Evolutionary conservation across 192 early-diverging fungal genomes (phyloP).

Genomic region (Cladochytrium replicatum): DNA sequence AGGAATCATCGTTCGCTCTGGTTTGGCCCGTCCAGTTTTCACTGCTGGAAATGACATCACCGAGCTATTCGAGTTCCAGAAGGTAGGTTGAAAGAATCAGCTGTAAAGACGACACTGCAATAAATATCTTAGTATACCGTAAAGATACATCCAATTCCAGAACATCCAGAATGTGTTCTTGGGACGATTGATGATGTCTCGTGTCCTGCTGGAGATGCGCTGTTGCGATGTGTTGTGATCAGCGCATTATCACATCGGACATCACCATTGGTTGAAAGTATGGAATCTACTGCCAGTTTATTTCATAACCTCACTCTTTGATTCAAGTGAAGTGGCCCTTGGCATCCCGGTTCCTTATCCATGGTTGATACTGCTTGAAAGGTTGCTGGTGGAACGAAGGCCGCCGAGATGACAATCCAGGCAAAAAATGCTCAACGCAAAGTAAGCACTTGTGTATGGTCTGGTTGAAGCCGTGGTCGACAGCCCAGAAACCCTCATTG

Average conservation of each 20-base stretch:
- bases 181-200: constrained; percentile 25
- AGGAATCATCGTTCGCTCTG: constrained; percentile 30
- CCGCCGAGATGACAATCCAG: constrained; percentile 21
- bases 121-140: no score
- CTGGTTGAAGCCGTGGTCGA: constrained; percentile 33
- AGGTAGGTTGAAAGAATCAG: constrained; percentile 25
- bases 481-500: constrained; percentile 19
- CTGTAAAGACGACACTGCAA: no score
- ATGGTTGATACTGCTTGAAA: constrained; percentile 30
- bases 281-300: constrained; percentile 3
- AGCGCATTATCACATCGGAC: constrained; percentile 25
- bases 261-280: constrained; percentile 24
- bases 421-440: constrained; percentile 24
- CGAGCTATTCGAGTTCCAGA: constrained; percentile 7
- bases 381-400: constrained; percentile 23
- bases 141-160: constrained; percentile 34
- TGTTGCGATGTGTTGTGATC: constrained; percentile 31
- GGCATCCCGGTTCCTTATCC: constrained; percentile 30
- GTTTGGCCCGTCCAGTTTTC: constrained; percentile 30
- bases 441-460: constrained; percentile 22
- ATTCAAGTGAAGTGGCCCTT: constrained; percentile 13
- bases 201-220: constrained; percentile 36
- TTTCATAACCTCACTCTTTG: neutral
- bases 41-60: constrained; percentile 40
- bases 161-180: constrained; percentile 30